Evolutionary conservation across 495 filamentous ascomycete genomes (phyloP), one percentile per base, ranked within the genome.

Genomic region (Neurospora cerealis): DNA sequence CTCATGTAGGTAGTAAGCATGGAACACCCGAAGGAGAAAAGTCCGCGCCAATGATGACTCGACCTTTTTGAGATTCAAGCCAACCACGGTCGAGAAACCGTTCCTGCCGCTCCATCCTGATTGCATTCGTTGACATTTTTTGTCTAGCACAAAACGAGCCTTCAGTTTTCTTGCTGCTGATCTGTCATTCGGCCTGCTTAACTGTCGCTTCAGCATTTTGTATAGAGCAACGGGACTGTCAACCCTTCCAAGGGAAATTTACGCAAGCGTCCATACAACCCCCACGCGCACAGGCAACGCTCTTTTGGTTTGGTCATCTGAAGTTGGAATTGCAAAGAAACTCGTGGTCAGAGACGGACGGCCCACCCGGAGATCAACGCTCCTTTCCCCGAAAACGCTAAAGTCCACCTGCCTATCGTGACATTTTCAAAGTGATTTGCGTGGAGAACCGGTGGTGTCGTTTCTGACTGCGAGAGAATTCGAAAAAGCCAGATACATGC

Each of bases 21-120:
- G 54, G 54, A 17, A 62, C 24, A 62, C 54, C 46, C 54, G 54
- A 34, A 34, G 54, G 15, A 75, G 38, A 48, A 37, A 66, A 36
- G 71, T 71, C 74, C 72, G 69, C 37, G 60, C 74, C 48, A 75
- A 15, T 62, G 24, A 17, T 62, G 54, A 34, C 24, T 62, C 24
- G 54, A 8, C 13, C 15, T 32, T 62, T 62, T 62, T 34, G 54
- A 19, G 54, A 34, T 34, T 19, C 28, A 28, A 66, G 2, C 54
- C 54, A 66, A 19, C 54, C 54, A 66, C 54, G 28, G 28, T 36
- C 54, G 54, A 66, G 54, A 66, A 66, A 66, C 54, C 28, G 54
- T 34, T 66, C 24, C 28, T 15, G 15, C 28, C 28, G 54, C 54
- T 66, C 54, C 54, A 66, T 66, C 15, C 28, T 34, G 28, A 66